Evolutionary conservation across 257 asterid genomes (phyloP).

Genomic region (Solanum ahanhuiri): DNA sequence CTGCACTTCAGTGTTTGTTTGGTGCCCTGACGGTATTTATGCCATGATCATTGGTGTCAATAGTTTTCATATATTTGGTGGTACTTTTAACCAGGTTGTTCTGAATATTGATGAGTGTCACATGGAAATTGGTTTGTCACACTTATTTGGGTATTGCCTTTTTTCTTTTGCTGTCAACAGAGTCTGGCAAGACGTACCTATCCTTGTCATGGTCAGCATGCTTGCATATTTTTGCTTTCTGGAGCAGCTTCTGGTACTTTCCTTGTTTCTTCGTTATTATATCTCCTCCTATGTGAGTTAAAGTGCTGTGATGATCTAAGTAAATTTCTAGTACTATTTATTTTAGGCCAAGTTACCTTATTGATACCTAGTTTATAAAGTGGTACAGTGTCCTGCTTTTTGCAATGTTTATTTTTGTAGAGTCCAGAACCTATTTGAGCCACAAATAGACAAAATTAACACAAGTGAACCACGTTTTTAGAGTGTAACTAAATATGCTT

Average conservation of each 20-base stretch:
- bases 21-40: not conserved
- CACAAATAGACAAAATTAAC: not conserved
- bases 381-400: not conserved
- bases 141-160: not conserved
- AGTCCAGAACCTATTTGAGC: not conserved
- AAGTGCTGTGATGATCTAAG: not conserved
- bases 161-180: constrained; percentile 24
- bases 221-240: constrained; percentile 95
- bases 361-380: not conserved
- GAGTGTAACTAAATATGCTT: not conserved
- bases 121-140: not conserved
- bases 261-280: not conserved
- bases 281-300: not conserved
- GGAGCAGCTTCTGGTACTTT: constrained; percentile 92
- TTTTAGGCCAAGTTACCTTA: not conserved
- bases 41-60: not conserved
- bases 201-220: constrained; percentile 96
- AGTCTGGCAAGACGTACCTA: constrained; percentile 94
- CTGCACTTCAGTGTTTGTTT: not conserved
- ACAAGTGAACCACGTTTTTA: not conserved
- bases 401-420: not conserved
- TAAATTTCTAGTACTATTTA: not conserved
- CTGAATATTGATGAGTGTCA: not conserved
- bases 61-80: not conserved
- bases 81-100: not conserved